Base-by-base conservation (phyloP, 2,329 filamentous ascomycete species). In the Phyllosticta citriasiana region DNA sequence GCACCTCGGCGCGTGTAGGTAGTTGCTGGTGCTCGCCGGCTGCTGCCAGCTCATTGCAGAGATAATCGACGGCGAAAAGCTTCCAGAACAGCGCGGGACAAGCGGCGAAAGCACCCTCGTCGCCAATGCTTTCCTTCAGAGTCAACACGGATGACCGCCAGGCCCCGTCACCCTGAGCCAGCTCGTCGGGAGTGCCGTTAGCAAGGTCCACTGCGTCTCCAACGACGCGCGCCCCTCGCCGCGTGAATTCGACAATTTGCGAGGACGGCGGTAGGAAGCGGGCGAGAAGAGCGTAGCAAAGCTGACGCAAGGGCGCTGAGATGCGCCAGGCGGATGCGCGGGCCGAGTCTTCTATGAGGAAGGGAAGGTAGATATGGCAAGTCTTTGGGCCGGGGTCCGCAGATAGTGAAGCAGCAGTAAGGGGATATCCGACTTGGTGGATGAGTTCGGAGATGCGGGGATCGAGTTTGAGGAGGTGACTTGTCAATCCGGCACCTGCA, bases 321-420 rank as follows among this genome's bases (percentile, higher is more conserved):
- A 73, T 63, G 26, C 68, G 69, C 77, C 77, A 80, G 5, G 77
- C 76, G 1, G 77, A 75, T 47, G 72, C 70, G 57, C 73, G 70
- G 12, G 69, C 68, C 0, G 76, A 70, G 61, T 80, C 77, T 60
- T 80, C 78, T 12, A 85, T 73, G 0, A 91, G 71, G 24, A 86
- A 78, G 0, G 87, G 85, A 0, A 91, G 77, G 69, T 87, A 92
- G 12, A 89, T 78, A 51, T 7, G 65, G 64, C 40, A 61, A 19
- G 50, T 22, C n/a, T 22, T 22, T 8, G 22, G 19, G 2, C 19
- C 8, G 26, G 40, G 22, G 12, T 55, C 19, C 6, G 33, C 10
- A 7, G 47, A 6, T 12, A 50, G 79, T 73, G 12, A 73, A 67
- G 0, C 65, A 62, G 2, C 71, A 64, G 66, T 65, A 5, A 67